Evolutionary conservation across 2,329 filamentous ascomycete species (phyloP).

Genomic region (Aspergillus sp.): DNA sequence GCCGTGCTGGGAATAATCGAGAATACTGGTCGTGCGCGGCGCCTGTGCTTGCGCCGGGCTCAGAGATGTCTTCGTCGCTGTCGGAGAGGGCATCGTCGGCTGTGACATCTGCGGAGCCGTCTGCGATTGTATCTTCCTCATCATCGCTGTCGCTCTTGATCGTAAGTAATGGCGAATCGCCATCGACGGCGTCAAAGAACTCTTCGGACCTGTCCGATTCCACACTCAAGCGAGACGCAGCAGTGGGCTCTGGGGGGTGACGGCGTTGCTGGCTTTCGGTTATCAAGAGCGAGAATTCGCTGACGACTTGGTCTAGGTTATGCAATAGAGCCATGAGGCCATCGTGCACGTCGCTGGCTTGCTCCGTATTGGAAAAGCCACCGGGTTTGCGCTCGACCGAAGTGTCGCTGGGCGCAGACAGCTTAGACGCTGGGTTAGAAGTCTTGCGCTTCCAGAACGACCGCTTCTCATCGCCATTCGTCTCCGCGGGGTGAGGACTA

Average conservation of each 20-base stretch:
- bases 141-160: constrained; percentile 76
- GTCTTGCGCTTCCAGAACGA: constrained; percentile 91
- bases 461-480: constrained; percentile 59
- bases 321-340: constrained; percentile 81
- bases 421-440: constrained; percentile 45
- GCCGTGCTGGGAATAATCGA: constrained; percentile 72
- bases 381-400: constrained; percentile 40
- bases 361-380: constrained; percentile 44
- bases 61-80: constrained; percentile 59
- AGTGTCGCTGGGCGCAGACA: constrained; percentile 47
- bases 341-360: constrained; percentile 73
- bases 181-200: constrained; percentile 89
- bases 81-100: constrained; percentile 65
- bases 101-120: constrained; percentile 49
- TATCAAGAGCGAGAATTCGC: constrained; percentile 79
- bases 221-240: constrained; percentile 68
- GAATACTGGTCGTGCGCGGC: constrained; percentile 42
- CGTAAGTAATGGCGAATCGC: constrained; percentile 70
- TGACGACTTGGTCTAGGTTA: constrained; percentile 81
- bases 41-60: constrained; percentile 41
- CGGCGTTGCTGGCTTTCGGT: constrained; percentile 79
- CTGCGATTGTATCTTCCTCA: constrained; percentile 49
- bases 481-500: constrained; percentile 39
- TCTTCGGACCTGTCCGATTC: constrained; percentile 84
- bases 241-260: constrained; percentile 57